Conservation (phyloP, 2,329 filamentous ascomycete species). For the Emmonsiellopsis sp. region DNA sequence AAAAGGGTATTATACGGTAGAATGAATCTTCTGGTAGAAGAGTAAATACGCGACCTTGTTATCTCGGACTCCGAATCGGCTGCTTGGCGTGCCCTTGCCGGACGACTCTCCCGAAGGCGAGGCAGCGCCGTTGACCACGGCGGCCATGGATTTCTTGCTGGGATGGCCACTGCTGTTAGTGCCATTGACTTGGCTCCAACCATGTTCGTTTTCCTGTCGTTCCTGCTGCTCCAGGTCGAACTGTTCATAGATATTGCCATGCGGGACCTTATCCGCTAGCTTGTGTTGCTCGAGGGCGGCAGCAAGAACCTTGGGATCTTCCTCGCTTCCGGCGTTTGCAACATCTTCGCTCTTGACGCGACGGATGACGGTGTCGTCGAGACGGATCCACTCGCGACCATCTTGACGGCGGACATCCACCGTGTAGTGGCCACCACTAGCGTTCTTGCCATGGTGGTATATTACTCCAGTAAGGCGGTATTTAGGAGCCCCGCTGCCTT, state of each 20-base stretch:
- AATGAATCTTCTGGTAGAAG: slow-evolving; percentile 71
- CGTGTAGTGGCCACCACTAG: slow-evolving; percentile 92
- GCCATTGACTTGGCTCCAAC: slow-evolving; percentile 81
- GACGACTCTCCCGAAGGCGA: slow-evolving; percentile 44
- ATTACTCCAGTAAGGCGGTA: slow-evolving; percentile 85
- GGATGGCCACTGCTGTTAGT: slow-evolving; percentile 28
- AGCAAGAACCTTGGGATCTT: slow-evolving; percentile 61
- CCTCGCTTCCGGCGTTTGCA: slow-evolving; percentile 72
- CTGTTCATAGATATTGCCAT: slow-evolving; percentile 65
- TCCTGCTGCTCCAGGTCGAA: slow-evolving; percentile 56
- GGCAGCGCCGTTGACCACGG: slow-evolving; percentile 54
- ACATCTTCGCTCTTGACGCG: slow-evolving; percentile 82
- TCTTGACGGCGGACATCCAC: slow-evolving; percentile 95
- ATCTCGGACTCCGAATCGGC: slow-evolving; percentile 60
- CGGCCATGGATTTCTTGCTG: slow-evolving; percentile 60
- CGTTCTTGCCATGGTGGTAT: slow-evolving; percentile 96
- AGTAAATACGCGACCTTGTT: slow-evolving; percentile 96
- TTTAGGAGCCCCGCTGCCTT: slow-evolving; percentile 63
- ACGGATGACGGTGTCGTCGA: slow-evolving; percentile 87
- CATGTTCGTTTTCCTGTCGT: slow-evolving; percentile 51
- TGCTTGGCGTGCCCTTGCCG: slow-evolving; percentile 48
- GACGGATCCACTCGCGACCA: slow-evolving; percentile 87
- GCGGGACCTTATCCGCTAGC: slow-evolving; percentile 30
- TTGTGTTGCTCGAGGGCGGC: slow-evolving; percentile 55
- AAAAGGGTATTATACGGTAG: neutral